Evolutionary conservation across 1,284 basidiomycete genomes (phyloP).

Genomic region (Kwoniella shivajii): DNA sequence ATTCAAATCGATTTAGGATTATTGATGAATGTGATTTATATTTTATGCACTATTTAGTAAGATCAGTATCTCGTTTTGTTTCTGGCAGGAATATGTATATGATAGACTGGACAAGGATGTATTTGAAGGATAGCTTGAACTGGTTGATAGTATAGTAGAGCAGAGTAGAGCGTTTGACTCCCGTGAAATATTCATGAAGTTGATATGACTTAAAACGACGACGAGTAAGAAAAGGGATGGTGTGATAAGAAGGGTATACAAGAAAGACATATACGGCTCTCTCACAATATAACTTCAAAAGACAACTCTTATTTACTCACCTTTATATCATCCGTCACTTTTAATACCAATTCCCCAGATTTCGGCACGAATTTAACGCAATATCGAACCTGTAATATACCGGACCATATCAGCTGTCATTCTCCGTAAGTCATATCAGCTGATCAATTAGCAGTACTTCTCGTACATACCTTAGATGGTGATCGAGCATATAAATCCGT

Average conservation of each 20-base stretch:
- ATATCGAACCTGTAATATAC: slow-evolving; percentile 69
- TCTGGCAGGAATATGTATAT: neutral
- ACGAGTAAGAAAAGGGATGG: neutral
- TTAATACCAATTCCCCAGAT: slow-evolving; percentile 81
- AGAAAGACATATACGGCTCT: neutral
- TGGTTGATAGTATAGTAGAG: too few relatives aligned
- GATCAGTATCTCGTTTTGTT: neutral
- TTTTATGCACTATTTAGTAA: slow-evolving; percentile 75
- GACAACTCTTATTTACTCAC: slow-evolving; percentile 58
- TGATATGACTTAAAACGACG: too few relatives aligned
- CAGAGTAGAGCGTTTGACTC: too few relatives aligned
- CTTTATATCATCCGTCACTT: slow-evolving; percentile 83
- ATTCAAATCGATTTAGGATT: slow-evolving; percentile 91
- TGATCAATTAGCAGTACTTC: neutral
- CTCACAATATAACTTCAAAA: neutral
- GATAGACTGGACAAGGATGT: too few relatives aligned
- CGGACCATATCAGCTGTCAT: neutral
- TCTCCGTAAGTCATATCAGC: neutral
- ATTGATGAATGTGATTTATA: slow-evolving; percentile 91
- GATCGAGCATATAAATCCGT: slow-evolving; percentile 76
- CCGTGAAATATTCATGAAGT: too few relatives aligned
- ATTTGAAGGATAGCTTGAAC: too few relatives aligned
- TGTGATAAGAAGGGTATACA: neutral
- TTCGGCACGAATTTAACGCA: slow-evolving; percentile 82
- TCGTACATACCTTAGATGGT: slow-evolving; percentile 66